Percentiles rank a stretch among this genome's conserved stretches.
phyloP scores from a whole-genome alignment of 441 rosid genomes.

The Eutrema salsugineum region DNA sequence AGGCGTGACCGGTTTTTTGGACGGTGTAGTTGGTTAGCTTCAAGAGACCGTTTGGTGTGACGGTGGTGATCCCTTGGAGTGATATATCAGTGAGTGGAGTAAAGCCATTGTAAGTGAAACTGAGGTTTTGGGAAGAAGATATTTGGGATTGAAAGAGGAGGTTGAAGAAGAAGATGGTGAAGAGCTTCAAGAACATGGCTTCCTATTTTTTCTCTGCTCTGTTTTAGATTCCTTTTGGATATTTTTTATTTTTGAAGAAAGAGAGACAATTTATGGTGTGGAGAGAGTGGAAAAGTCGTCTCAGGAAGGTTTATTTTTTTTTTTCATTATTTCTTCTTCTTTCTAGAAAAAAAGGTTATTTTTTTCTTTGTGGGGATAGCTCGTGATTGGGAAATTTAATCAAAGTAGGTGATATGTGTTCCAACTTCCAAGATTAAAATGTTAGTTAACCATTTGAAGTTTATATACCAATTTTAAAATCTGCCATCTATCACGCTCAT shows the following conservation, averaged over 20 bases:
- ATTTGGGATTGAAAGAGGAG: neutral
- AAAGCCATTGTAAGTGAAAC: slow-evolving; percentile 17
- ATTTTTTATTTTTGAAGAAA: neutral
- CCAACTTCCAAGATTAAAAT: slow-evolving; percentile 10
- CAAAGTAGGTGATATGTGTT: slow-evolving; percentile 27
- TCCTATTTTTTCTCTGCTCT: slow-evolving; percentile 11
- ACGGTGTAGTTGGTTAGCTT: slow-evolving; percentile 49
- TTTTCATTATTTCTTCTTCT: neutral
- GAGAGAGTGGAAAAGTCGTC: slow-evolving; percentile 25
- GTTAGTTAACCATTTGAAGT: neutral
- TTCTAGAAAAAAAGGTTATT: slow-evolving; percentile 16
- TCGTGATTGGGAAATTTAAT: slow-evolving; percentile 15
- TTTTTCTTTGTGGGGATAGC: slow-evolving; percentile 19
- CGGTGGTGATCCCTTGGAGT: slow-evolving; percentile 46
- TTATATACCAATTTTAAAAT: neutral
- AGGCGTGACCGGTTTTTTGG: slow-evolving; percentile 52
- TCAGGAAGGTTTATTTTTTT: neutral
- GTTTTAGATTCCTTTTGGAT: neutral
- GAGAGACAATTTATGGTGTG: slow-evolving; percentile 14
- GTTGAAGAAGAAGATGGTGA: slow-evolving; percentile 4
- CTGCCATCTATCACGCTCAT: slow-evolving; percentile 1
- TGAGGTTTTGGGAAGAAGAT: neutral
- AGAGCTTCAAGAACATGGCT: slow-evolving; percentile 32
- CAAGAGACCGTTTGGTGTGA: slow-evolving; percentile 50
- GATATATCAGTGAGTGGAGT: slow-evolving; percentile 27